These are phyloP conservation scores for Boletus fagicola DNA, from an alignment of 768 basidiomycete species.

Conservation along the genomic window DNA sequence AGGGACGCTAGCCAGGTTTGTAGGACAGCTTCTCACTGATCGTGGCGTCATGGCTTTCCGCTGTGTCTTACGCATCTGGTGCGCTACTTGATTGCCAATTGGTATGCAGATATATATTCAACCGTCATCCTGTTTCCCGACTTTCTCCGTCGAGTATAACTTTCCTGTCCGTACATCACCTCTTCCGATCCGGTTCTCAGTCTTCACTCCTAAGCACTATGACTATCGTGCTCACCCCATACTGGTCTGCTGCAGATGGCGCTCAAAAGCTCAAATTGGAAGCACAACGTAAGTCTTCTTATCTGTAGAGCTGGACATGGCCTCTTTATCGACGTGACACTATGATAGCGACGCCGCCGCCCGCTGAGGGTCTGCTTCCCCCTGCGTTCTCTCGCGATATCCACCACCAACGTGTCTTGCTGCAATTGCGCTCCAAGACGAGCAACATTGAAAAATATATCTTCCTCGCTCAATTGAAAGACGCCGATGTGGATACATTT, in stretches of 20 bases:
- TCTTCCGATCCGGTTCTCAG: neutral
- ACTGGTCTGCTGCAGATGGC: conserved; percentile 57
- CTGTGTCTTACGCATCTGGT: neutral
- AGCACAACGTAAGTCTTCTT: conserved; percentile 44
- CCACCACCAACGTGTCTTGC: conserved; percentile 58
- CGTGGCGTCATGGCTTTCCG: neutral
- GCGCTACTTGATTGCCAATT: neutral
- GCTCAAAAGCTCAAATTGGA: conserved; percentile 67
- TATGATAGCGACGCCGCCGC: conserved; percentile 42
- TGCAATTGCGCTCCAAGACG: conserved; percentile 74
- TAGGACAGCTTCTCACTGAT: conserved; percentile 2
- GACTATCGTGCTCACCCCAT: conserved; percentile 68
- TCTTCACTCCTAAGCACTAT: conserved; percentile 22
- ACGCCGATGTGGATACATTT: conserved; percentile 71
- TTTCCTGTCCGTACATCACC: neutral
- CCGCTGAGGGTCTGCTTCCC: conserved; percentile 58
- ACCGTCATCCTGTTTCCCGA: conserved; percentile 1
- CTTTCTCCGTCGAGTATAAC: conserved; percentile 10
- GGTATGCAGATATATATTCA: conserved; percentile 3
- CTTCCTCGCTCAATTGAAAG: conserved; percentile 73
- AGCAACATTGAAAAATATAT: conserved; percentile 81
- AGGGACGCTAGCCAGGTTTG: neutral
- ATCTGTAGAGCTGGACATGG: neutral
- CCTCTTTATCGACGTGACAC: conserved; percentile 1
- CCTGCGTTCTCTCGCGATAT: conserved; percentile 51